Percentiles rank a stretch among this genome's conserved stretches.
These are phyloP conservation scores for Salix koriyanagi DNA, from an alignment of 345 rosid genomes.

Conservation along the genomic window DNA sequence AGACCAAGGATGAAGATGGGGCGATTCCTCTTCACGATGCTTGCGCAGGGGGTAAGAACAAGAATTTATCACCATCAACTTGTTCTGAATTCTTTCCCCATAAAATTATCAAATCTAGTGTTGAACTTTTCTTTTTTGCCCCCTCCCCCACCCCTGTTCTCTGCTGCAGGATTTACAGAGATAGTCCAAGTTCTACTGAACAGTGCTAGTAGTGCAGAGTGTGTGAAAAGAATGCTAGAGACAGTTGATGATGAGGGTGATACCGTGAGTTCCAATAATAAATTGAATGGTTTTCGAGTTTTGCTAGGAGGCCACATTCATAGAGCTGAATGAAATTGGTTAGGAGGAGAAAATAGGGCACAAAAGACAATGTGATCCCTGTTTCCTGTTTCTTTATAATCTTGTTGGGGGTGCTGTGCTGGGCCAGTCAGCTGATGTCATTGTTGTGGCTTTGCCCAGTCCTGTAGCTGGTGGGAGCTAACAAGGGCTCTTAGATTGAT, in stretches of 20 bases:
- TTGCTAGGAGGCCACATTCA: background rate
- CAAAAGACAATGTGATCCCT: background rate
- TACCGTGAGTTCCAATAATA: slow-evolving; percentile 48
- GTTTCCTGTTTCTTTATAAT: background rate
- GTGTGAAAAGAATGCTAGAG: slow-evolving; percentile 64
- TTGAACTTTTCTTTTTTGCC: background rate
- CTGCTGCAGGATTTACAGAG: slow-evolving; percentile 54
- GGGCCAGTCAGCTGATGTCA: background rate
- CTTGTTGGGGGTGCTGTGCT: background rate
- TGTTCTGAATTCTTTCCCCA: background rate
- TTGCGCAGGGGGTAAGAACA: slow-evolving; percentile 66
- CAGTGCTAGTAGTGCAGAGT: slow-evolving; percentile 43
- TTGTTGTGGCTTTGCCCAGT: background rate
- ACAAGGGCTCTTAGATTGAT: background rate
- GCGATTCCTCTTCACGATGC: slow-evolving; percentile 95
- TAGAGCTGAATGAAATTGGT: background rate
- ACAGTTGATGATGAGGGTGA: slow-evolving; percentile 79
- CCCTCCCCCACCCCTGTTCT: background rate
- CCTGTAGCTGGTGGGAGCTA: background rate
- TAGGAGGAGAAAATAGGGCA: background rate
- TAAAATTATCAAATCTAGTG: background rate
- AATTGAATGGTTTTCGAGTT: background rate
- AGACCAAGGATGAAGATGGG: slow-evolving; percentile 86
- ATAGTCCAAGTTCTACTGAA: slow-evolving; percentile 59
- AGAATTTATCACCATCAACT: background rate